Evolutionary conservation across 23 red algal genomes (phyloP), one percentile per base, ranked within the genome.

Genomic region (Gracilaria domingensis): DNA sequence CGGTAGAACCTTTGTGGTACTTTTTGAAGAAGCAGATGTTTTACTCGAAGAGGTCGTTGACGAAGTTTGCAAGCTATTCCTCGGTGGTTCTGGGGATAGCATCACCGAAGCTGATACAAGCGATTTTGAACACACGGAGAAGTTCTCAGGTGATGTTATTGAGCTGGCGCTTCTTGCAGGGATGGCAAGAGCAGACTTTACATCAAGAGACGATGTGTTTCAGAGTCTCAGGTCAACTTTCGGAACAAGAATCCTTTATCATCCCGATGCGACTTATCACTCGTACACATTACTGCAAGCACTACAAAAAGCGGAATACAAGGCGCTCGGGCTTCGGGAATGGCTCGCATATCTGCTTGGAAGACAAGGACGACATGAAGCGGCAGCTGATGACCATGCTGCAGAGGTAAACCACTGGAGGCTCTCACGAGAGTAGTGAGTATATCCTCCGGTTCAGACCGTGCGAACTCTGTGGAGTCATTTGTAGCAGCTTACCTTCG

Each of bases 261-360:
- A 65, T 42, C 40, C 76, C 17, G 60, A 75, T 53, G 38, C 60
- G 20, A 66, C 75, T 1, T 91, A 91, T 58, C 76, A 91, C 30
- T 75, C 88, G 17, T 91, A 82, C 59, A 83, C 88, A 23, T 33
- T 91, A 38, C 80, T 91, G 44, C 75, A 81, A 74, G 88, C 88
- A 20, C 48, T 91, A 51, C 88, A 83, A 69, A 79, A 58, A 44
- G 47, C 85, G 11, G 76, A 83, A 54, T 76, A 71, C 77, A 71
- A 91, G 66, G 88, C 61, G 14, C 50, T 91, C 21, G 76, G 76
- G 4, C 61, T 91, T 33, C 88, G 78, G 20, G 88, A 91, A 75
- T 76, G 83, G 40, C 59, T 82, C 0, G 88, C 88, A 75, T 91
- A 51, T 47, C 73, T 91, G 20, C 60, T 91, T 24, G 88, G 88